Evolutionary conservation across 2,329 filamentous ascomycete genomes (phyloP), one percentile per base, ranked within the genome.

Genomic region (Lachnellula willkommii): DNA sequence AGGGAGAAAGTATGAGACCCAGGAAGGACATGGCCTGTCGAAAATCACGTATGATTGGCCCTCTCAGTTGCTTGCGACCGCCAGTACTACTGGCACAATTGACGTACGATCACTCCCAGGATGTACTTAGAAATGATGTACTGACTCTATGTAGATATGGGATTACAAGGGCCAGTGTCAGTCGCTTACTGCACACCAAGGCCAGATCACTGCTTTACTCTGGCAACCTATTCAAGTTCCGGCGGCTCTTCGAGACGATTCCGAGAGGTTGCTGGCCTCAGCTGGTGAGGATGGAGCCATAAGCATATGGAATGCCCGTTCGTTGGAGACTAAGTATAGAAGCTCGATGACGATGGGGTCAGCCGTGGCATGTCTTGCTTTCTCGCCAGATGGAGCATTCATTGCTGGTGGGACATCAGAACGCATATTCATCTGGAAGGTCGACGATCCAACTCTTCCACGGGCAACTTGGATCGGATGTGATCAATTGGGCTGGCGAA

Each of bases 241-340:
- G 2, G 54, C 64, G 1, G 53, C 65, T 4, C 72, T 77, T 6
- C 77, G 78, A 50, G 81, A 84, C 60, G 58, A 61, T 12, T 26
- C 50, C 9, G 67, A 69, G 47, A 61, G 68, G 36, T 74, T 83
- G 24, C 71, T 86, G 3, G 75, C 85, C 54, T 83, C 83, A 7
- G 82, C 82, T 1, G 82, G 81, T 24, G 82, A 85, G 58, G 83
- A 87, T 62, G 81, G 81, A 24, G 79, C 79, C 11, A 83, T 87
- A 49, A 73, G 79, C 47, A 79, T 86, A 26, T 86, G 82, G 80
- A 84, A 86, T 62, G 81, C 78, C 3, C 75, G 79, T 48, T 75
- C 73, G 39, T 69, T 76, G 1, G 80, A 83, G 52, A 77, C 74
- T 60, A 83, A 81, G 62, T 72, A 81, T 1, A 81, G 79, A 58